Evolutionary conservation across 257 asterid species (phyloP).

Genomic region (Cinchona pubescens): DNA sequence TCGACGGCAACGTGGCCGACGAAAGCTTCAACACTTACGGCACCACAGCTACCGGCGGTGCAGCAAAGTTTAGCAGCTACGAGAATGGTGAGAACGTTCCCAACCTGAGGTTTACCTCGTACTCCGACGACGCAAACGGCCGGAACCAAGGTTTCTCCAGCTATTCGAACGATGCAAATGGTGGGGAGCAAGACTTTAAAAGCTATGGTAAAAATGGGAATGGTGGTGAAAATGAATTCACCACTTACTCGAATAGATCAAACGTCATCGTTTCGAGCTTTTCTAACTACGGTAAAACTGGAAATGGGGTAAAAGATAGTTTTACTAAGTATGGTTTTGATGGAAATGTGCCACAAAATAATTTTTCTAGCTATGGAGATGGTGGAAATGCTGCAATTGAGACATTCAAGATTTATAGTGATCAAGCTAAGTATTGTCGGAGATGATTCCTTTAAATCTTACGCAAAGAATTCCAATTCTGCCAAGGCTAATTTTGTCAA

Average conservation of each 20-base stretch:
- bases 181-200: constrained; percentile 57
- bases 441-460: constrained; percentile 63
- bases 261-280: constrained; percentile 67
- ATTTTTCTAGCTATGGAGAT: constrained; percentile 57
- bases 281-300: constrained; percentile 66
- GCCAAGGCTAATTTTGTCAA: constrained; percentile 42
- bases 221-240: constrained; percentile 54
- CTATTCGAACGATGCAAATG: constrained; percentile 45
- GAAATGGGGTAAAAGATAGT: constrained; percentile 47
- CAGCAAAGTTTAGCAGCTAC: constrained; percentile 52
- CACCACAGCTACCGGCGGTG: constrained; percentile 54
- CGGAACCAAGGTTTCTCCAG: constrained; percentile 51
- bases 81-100: constrained; percentile 38
- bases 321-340: constrained; percentile 58
- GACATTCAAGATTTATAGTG: constrained; percentile 57
- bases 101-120: constrained; percentile 54
- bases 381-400: constrained; percentile 59
- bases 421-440: constrained; percentile 77
- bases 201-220: constrained; percentile 75
- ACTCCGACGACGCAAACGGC: constrained; percentile 55
- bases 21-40: constrained; percentile 73
- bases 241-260: constrained; percentile 53
- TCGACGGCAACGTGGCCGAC: constrained; percentile 46
- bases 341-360: constrained; percentile 52
- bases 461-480: constrained; percentile 52